A percentile compares a stretch with the other conserved stretches of the same genome.
Conservation (phyloP, 805 yeast species). For the Saccharomycopsis sp. region DNA sequence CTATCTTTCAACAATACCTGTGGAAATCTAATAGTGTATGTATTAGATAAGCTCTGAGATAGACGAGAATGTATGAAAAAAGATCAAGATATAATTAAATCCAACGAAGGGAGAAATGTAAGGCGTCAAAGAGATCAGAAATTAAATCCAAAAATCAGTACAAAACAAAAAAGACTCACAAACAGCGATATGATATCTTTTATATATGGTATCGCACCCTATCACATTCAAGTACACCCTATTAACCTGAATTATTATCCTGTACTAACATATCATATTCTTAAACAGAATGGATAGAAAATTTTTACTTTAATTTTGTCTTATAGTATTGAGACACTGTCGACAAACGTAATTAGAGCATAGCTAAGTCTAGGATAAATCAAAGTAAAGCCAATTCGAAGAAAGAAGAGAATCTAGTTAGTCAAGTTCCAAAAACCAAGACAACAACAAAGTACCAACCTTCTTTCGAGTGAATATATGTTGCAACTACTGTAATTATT, state of each 20-base stretch:
- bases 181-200: background rate
- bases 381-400: background rate
- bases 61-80: background rate
- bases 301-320: background rate
- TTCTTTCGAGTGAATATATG: background rate
- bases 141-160: background rate
- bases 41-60: background rate
- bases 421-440: background rate
- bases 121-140: background rate
- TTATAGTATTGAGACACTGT: background rate
- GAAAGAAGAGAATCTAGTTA: background rate
- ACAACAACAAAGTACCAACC: background rate
- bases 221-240: background rate
- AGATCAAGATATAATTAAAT: background rate
- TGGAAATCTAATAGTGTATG: background rate
- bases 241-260: background rate
- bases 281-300: background rate
- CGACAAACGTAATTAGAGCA: background rate
- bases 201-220: background rate
- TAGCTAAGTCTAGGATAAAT: background rate
- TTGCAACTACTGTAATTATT: background rate
- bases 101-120: background rate
- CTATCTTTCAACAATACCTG: background rate
- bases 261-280: background rate
- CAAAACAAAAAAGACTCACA: background rate